A percentile compares a stretch with the other conserved stretches of the same genome.
Evolutionary conservation across 2,329 filamentous ascomycete genomes (phyloP).

Genomic region (Stemphylium vesicarium): DNA sequence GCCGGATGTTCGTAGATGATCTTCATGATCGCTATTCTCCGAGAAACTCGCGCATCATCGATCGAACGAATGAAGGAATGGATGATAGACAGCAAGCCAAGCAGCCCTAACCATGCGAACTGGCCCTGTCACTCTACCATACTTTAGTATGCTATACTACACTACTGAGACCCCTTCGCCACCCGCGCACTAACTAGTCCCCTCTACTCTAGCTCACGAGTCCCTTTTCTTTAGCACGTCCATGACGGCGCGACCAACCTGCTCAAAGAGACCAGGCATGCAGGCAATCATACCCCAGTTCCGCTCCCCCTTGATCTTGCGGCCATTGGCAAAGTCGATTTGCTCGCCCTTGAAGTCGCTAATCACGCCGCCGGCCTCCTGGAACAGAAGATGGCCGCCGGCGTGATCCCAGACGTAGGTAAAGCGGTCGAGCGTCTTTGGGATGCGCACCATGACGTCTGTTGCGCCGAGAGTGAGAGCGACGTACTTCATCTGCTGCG

Average conservation of each 20-base stretch:
- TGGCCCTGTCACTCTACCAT: no score
- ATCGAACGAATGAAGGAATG: no score
- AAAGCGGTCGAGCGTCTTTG: conserved; percentile 51
- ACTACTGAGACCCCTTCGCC: not conserved
- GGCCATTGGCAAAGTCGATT: conserved; percentile 54
- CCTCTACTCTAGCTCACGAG: not conserved
- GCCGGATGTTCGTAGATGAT: no score
- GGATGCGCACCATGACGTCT: conserved; percentile 58
- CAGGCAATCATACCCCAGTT: conserved; percentile 47
- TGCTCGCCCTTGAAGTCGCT: conserved; percentile 58
- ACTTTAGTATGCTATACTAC: no score
- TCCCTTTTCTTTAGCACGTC: conserved; percentile 33
- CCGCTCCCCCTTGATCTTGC: conserved; percentile 39
- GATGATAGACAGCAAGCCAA: no score
- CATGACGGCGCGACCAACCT: conserved; percentile 35
- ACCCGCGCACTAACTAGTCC: not conserved
- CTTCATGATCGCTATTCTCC: no score
- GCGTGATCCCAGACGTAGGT: conserved; percentile 64
- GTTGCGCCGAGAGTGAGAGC: conserved; percentile 58
- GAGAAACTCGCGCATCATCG: no score
- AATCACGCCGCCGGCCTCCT: conserved; percentile 59
- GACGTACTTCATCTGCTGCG: conserved; percentile 62
- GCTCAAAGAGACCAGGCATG: conserved; percentile 35
- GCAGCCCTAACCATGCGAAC: no score
- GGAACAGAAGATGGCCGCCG: conserved; percentile 59